These are phyloP conservation scores for Cladobotryum protrusum DNA, from an alignment of 2,329 filamentous ascomycete genomes.

Conservation along the genomic window DNA sequence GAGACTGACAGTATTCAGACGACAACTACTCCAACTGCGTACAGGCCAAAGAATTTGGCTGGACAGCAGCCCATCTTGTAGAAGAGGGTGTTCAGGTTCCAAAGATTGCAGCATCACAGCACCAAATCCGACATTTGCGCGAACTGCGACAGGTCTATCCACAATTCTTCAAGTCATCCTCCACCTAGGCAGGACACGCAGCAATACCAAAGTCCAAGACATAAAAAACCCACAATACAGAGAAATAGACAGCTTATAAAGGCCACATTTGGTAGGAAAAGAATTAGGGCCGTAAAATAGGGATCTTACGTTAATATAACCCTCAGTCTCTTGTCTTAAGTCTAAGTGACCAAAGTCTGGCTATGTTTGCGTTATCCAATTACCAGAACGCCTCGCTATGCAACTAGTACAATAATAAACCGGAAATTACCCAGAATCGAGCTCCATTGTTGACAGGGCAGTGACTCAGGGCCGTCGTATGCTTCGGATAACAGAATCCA, in stretches of 20 bases:
- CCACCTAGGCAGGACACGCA: background rate
- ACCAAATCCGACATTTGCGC: slow-evolving; percentile 68
- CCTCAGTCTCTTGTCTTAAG: background rate
- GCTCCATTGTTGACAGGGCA: background rate
- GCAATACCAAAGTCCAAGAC: background rate
- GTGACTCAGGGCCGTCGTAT: slow-evolving; percentile 51
- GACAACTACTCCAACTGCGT: slow-evolving; percentile 81
- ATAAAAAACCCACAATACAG: slow-evolving; percentile 4
- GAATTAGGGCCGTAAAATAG: no score
- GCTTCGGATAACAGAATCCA: slow-evolving; percentile 56
- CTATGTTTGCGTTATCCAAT: background rate
- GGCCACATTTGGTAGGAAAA: no score
- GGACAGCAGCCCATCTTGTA: slow-evolving; percentile 80
- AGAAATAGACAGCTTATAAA: slow-evolving; percentile 2
- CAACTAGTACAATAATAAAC: slow-evolving; percentile 6
- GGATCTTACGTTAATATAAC: no score
- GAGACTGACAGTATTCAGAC: slow-evolving; percentile 45
- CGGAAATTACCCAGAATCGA: background rate
- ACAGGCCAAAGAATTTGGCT: slow-evolving; percentile 71
- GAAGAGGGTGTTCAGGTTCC: slow-evolving; percentile 67
- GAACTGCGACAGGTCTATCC: slow-evolving; percentile 74
- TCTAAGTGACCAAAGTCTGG: background rate
- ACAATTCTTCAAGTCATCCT: slow-evolving; percentile 67
- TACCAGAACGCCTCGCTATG: slow-evolving; percentile 25
- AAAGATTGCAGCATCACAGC: slow-evolving; percentile 57